Conservation (phyloP, 2,329 filamentous ascomycete genomes). For the Alternaria tenuissima region DNA sequence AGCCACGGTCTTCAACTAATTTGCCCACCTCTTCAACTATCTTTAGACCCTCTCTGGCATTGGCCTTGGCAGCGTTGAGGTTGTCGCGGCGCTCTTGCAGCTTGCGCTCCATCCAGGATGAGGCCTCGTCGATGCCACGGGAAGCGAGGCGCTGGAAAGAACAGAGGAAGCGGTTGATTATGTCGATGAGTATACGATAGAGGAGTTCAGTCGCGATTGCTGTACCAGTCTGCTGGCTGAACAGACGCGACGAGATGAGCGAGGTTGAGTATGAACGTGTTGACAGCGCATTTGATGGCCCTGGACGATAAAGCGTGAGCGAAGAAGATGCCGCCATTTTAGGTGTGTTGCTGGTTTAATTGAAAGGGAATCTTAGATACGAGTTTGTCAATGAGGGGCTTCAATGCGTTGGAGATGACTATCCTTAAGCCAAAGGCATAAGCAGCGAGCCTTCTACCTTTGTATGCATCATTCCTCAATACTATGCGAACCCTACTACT, state of each 20-base stretch:
- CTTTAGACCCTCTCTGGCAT: slow-evolving; percentile 1
- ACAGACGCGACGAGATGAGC: slow-evolving; percentile 23
- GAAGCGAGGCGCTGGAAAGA: slow-evolving; percentile 36
- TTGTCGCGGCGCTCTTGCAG: slow-evolving; percentile 25
- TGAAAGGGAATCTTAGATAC: not conserved
- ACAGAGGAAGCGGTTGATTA: slow-evolving; percentile 37
- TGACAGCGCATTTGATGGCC: slow-evolving; percentile 6
- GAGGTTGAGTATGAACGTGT: slow-evolving; percentile 13
- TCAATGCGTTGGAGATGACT: not conserved
- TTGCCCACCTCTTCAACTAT: slow-evolving; percentile 36
- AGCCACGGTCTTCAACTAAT: slow-evolving; percentile 28
- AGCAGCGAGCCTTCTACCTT: not conserved
- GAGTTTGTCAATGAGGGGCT: not conserved
- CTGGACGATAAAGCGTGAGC: slow-evolving; percentile 22
- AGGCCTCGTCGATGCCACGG: slow-evolving; percentile 33
- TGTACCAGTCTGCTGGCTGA: slow-evolving; percentile 32
- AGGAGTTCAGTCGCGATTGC: slow-evolving; percentile 42
- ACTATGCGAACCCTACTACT: not conserved
- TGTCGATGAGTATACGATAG: slow-evolving; percentile 42
- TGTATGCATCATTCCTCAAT: not conserved
- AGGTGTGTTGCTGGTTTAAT: not conserved
- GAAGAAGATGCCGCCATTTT: slow-evolving; percentile 27
- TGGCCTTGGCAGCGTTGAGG: not conserved
- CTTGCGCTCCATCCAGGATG: slow-evolving; percentile 36
- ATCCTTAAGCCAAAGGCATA: not conserved